These are phyloP conservation scores for Vigna unguiculata DNA, from an alignment of 306 rosid species.

Conservation along the genomic window DNA sequence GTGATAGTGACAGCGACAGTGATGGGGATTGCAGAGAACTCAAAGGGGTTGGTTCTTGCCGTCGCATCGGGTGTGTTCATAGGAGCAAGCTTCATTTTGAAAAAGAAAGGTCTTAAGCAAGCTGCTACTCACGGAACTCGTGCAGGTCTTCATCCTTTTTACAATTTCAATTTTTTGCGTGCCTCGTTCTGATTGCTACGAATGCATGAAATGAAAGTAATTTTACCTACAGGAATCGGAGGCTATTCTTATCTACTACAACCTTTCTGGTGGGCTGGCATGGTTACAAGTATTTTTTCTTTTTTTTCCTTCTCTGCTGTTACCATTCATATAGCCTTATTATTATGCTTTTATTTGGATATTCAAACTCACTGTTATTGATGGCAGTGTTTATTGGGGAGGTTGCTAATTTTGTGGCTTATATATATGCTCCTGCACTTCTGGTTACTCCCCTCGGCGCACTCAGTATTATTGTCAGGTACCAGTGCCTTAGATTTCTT, in stretches of 20 bases:
- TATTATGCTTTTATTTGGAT: not conserved
- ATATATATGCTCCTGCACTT: constrained; percentile 11
- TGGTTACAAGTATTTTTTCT: constrained; percentile 1
- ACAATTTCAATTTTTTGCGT: too few species aligned
- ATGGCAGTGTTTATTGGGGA: not conserved
- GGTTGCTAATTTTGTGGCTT: constrained; percentile 14
- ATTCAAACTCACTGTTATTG: not conserved
- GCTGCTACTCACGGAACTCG: constrained; percentile 18
- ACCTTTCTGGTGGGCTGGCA: constrained; percentile 27
- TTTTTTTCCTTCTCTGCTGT: not conserved
- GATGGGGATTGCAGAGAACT: constrained; percentile 22
- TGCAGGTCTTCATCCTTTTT: not conserved
- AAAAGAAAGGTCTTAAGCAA: constrained; percentile 9
- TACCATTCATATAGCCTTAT: not conserved
- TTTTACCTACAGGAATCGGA: not conserved
- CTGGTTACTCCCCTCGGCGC: constrained; percentile 23
- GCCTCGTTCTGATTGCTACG: too few species aligned
- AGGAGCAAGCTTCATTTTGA: not conserved
- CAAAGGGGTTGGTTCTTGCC: constrained; percentile 13
- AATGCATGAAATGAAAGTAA: too few species aligned
- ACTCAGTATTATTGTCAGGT: constrained; percentile 22
- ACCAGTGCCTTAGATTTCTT: not conserved
- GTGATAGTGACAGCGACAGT: not conserved
- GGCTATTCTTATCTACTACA: constrained; percentile 1
- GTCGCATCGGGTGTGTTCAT: not conserved